Evolutionary conservation across 371 early-diverging fungal species (phyloP), one percentile per base, ranked within the genome.

Genomic region (Apophysomyces ossiformis): DNA sequence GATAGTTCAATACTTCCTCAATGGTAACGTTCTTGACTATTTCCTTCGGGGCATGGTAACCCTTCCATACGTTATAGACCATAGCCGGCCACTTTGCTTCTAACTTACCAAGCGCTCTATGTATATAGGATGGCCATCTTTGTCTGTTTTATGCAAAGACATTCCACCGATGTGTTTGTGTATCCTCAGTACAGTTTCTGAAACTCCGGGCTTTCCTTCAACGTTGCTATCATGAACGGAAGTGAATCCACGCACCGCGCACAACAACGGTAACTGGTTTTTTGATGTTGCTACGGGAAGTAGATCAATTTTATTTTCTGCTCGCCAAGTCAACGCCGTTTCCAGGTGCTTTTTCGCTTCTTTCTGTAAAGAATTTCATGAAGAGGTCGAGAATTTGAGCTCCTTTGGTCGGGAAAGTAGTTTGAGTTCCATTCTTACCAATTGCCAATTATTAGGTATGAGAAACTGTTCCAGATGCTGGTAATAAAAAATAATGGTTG

Each of bases 141-240:
- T 89, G 79, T 95, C 95, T 59, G 83, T 80, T 67, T 93, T 93
- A 77, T 95, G 95, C 62, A 90, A 86, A 79, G 87, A 85, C 35
- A 89, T 88, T 60, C 95, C 95, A 6, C 95, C 95, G 83, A 92
- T 88, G 73, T 86, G 87, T 36, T 76, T 82, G 65, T 86, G 82
- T 32, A 91, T 83, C 57, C 86, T 77, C 36, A 89, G 72, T n/a
- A 91, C 89, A 43, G 85, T 77, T 35, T 90, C 90, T n/a, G 87
- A 86, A 13, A 90, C 78, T 56, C 87, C 87, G n/a, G 86, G 84
- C 12, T 77, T 75, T 0, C 86, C 71, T 37, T 81, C 87, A 38
- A 90, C 75, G 65, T 93, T 92, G 36, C 86, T 76, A 62, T 94
- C 94, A 35, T 87, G 84, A 0, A 92, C 74, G 15, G 79, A 77